phyloP scores from a whole-genome alignment of 1,139 yeast genomes.

The Schizosaccharomyces versatilis region DNA sequence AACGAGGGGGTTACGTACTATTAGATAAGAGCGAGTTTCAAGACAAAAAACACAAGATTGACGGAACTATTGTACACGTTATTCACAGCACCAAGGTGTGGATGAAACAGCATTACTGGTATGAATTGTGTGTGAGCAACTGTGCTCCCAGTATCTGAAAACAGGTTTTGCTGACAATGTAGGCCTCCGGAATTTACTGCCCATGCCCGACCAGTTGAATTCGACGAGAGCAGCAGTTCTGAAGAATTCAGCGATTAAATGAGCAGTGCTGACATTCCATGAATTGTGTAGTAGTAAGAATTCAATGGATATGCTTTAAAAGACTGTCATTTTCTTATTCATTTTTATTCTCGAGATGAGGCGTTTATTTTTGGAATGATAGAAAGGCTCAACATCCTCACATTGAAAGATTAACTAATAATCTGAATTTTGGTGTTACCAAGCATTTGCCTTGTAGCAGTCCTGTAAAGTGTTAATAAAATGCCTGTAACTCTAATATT shows the following conservation, averaged over 20 bases:
- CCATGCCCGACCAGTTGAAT: background rate
- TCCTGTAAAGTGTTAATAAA: background rate
- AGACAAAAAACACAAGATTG: constrained; percentile 15
- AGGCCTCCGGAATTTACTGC: background rate
- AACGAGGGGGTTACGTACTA: constrained; percentile 22
- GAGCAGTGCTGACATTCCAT: too few species aligned
- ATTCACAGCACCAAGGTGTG: constrained; percentile 11
- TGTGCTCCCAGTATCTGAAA: background rate
- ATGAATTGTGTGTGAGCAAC: background rate
- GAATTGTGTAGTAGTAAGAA: too few species aligned
- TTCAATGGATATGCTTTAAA: too few species aligned
- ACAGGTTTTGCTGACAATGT: background rate
- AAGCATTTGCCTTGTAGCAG: constrained; percentile 1
- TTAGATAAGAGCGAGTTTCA: constrained; percentile 15
- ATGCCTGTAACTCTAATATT: background rate
- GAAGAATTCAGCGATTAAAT: background rate
- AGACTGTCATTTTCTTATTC: too few species aligned
- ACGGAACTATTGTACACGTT: constrained; percentile 21
- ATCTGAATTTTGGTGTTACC: background rate
- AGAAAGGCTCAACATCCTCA: too few species aligned
- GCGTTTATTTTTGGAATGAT: too few species aligned
- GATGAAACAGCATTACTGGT: background rate
- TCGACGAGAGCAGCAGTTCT: background rate
- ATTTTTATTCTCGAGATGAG: too few species aligned
- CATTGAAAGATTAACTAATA: too few species aligned